Base-by-base conservation (phyloP, 768 basidiomycete genomes). In the Leccinum obscurum region DNA sequence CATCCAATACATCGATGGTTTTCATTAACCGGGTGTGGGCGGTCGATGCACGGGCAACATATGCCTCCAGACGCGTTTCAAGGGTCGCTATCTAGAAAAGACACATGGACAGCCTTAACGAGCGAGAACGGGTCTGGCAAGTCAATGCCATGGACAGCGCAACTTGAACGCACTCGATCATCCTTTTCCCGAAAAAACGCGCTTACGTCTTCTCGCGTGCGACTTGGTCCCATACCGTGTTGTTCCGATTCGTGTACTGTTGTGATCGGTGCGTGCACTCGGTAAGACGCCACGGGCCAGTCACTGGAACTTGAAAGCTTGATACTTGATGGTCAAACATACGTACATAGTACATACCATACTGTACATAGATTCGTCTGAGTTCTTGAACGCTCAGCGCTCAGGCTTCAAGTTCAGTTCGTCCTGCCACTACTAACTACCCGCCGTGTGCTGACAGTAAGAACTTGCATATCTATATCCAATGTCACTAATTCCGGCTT, bases 1-100 rank as follows among this genome's bases (percentile, higher is more conserved):
- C 70, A 63, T 86, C 85, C 37, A 86, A 68, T 3, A 77, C 72
- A 62, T 85, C 83, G 10, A 84, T 73, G 0, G 82, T 78, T n/a
- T 77, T 71, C 49, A 80, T 61, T 24, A 86, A 73, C 24, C 84
- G 82, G 17, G 73, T 73, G 15, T 82, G 81, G 2, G 80, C 63
- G 17, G 79, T 74, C 2, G 83, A 79, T 10, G 75, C 68, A 13
- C 75, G 77, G 9, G 80, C 75, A 8, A 61, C 69, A 51, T 79
- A 71, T 3, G 76, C 77, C 20, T 77, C 70, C 22, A 77, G 56
- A 56, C 75, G 70, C 8, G 66, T 57, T 50, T 76, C 66, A 24
- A 79, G 69, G 28, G 22, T 50, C 9, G 62, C 37, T 51, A 77
- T 72, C 75, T 77, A 22, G 28, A 39, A n/a, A 10, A 30, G 24